Evolutionary conservation across 164 flowering plant species (phyloP), one percentile per base, ranked within the genome.

Genomic region (Echeveria elegans): DNA sequence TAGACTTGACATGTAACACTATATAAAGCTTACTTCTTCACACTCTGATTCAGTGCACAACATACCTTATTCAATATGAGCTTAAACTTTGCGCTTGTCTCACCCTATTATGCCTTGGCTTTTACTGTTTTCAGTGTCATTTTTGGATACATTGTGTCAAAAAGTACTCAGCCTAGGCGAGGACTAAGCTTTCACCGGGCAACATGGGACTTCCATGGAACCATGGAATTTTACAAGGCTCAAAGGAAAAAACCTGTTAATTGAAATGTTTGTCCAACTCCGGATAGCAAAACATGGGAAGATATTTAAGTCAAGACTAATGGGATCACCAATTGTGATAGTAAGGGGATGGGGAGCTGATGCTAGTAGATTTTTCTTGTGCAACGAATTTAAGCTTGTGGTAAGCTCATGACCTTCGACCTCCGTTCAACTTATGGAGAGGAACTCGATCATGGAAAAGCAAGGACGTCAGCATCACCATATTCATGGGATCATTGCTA

Each of bases 351-450:
- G n/a, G n/a, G 96, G 93, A 48, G 84, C 81, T 1, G 82, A 75
- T 7, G 96, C 91, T 28, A 88, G 86, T 50, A 70, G 75, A 29
- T 86, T 90, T 69, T 80, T 90, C 68, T 62, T 86, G 24, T 82
- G 92, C 0, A 88, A 85, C 47, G 92, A 90, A 75, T 86, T 90
- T 79, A 87, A 86, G 82, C 67, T 86, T 24, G 96, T 90, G 64
- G 77, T 86, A 9, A 87, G 93, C 77, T 82, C 96, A 5, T 90
- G 93, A 91, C 93, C 93, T 2, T 69, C 86, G 4, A 63, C 87
- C 0, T 78, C 89, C 0, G 91, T 88, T 26, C 81, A 83, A 69
- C 84, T 87, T 19, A 86, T 88, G 91, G 96, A 93, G 10, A 72
- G 31, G 50, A 69, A 83, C 30, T 85, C 84, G 10, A 90, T 90